Percentiles rank a stretch among this genome's conserved stretches.
phyloP scores from a whole-genome alignment of 2,329 filamentous ascomycete species.

The Neonectria coccinea region DNA sequence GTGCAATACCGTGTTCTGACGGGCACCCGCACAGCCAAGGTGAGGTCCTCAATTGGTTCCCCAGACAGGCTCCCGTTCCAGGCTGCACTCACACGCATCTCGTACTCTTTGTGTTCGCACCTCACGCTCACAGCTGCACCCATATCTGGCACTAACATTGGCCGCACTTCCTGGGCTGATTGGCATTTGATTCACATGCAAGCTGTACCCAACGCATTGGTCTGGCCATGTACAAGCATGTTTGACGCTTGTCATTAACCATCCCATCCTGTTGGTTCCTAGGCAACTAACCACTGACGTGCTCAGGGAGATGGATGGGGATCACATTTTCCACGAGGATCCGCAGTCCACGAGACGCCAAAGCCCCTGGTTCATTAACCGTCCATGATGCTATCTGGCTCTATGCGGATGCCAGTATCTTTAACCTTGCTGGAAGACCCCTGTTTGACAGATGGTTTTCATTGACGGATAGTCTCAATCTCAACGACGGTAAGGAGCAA shows the following conservation, averaged over 20 bases:
- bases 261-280: constrained; percentile 17
- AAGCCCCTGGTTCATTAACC: constrained; percentile 8
- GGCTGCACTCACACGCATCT: background rate
- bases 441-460: constrained; percentile 6
- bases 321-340: constrained; percentile 7
- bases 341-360: constrained; percentile 2
- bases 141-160: constrained; percentile 9
- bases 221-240: constrained; percentile 9
- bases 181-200: constrained; percentile 26
- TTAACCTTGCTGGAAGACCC: background rate
- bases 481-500: background rate
- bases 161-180: constrained; percentile 2
- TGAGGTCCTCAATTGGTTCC: constrained; percentile 2
- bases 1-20: background rate
- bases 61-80: background rate
- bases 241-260: constrained; percentile 15
- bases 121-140: background rate
- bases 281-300: constrained; percentile 12
- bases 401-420: constrained; percentile 7
- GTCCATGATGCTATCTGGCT: constrained; percentile 7
- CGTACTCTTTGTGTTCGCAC: background rate
- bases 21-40: constrained; percentile 8
- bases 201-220: constrained; percentile 5
- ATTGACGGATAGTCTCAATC: background rate
- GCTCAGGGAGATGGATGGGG: constrained; percentile 11